These are phyloP conservation scores for Hypoxylon sp. DNA, from an alignment of 2,329 filamentous ascomycete species.

Conservation along the genomic window DNA sequence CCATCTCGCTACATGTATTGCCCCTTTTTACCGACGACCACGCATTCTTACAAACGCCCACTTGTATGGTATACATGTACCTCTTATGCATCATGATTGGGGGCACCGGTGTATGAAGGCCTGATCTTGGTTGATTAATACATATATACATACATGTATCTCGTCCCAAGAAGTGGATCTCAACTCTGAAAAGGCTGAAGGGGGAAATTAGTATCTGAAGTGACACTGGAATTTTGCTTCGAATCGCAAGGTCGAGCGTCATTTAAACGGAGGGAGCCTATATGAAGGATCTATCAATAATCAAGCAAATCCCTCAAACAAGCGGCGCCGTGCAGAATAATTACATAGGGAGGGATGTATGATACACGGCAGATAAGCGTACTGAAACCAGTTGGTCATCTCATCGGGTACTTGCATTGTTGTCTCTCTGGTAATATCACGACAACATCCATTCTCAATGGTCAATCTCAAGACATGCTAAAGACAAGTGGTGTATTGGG, in stretches of 20 bases:
- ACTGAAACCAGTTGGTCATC: slow-evolving; percentile 36
- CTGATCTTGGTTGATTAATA: background rate
- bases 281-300: slow-evolving; percentile 17
- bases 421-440: slow-evolving; percentile 25
- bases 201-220: slow-evolving; percentile 1
- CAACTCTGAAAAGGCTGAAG: background rate
- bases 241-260: slow-evolving; percentile 2
- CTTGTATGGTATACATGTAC: background rate
- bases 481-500: slow-evolving; percentile 8
- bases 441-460: background rate
- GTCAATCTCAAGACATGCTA: slow-evolving; percentile 19
- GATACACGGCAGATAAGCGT: slow-evolving; percentile 31
- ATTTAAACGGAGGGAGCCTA: slow-evolving; percentile 5
- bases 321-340: slow-evolving; percentile 17
- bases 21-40: slow-evolving; percentile 19
- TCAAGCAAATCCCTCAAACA: slow-evolving; percentile 4
- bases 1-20: too few species aligned
- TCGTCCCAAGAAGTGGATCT: background rate
- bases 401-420: slow-evolving; percentile 38
- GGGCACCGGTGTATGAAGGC: too few species aligned
- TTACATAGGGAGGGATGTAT: slow-evolving; percentile 11
- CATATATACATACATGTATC: too few species aligned
- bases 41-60: slow-evolving; percentile 24
- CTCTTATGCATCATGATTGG: background rate
- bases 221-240: background rate